Evolutionary conservation across 139 green algal genomes (phyloP), one percentile per base, ranked within the genome.

Genomic region (Spirogloea muscicola): DNA sequence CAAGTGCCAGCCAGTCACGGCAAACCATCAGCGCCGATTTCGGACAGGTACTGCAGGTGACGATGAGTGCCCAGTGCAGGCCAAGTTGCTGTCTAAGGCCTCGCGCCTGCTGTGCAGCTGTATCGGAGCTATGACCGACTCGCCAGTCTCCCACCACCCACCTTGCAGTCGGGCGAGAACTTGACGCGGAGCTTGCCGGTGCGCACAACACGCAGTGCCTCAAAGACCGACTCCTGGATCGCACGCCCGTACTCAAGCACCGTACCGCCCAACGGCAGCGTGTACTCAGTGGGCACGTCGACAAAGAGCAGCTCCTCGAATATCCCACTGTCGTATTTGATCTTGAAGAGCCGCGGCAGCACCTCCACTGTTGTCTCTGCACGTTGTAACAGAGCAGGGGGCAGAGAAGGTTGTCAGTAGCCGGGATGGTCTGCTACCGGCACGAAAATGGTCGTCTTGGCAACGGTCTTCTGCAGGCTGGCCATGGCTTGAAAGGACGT

Each of bases 311-410:
- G 36, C 70, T 86, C 81, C 36, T 86, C 81, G 40, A 70, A 51
- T 27, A 86, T 33, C 34, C 81, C 81, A 40, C 81, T 86, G 79
- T 86, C 78, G 61, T 86, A 86, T 42, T 86, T 86, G 39, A 86
- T 58, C 27, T 86, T 82, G 72, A 86, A 86, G 2, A 86, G 64
- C 1, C 81, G 77, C 10, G 81, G 81, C 0, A 86, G 52, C 25
- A 85, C 81, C 48, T 86, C 81, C 70, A 80, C 39, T 1, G 69
- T 74, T 40, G 80, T 82, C 33, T 82, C 81, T 86, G 77, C 49
- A 70, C 13, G 55, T 51, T n/a, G n/a, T n/a, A n/a, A n/a, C n/a
- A n/a, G n/a, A n/a, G n/a, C 0, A 51, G 7, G 46, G 44, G 25
- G 62, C 0, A 1, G 6, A 2, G 46, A 66, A 74, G 49, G 10